Evolutionary conservation across 2,329 filamentous ascomycete genomes (phyloP).

Genomic region (Diaporthe vexans): DNA sequence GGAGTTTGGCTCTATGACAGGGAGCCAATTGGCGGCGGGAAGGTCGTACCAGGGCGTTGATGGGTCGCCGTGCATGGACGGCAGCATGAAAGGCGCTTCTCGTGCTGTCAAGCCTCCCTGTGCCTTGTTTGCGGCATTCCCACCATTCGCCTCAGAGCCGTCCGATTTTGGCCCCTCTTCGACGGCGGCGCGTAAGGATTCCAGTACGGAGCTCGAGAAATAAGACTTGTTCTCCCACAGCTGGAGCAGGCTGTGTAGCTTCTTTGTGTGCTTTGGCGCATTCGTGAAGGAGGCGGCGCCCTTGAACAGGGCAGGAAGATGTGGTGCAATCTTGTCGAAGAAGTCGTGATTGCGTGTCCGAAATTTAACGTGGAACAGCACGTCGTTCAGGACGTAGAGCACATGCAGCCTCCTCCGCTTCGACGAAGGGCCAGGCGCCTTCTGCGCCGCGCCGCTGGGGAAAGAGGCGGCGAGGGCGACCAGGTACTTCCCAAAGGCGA

Average conservation of each 20-base stretch:
- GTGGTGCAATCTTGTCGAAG: constrained; percentile 68
- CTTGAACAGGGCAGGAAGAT: constrained; percentile 74
- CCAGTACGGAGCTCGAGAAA: constrained; percentile 67
- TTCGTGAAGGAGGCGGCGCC: constrained; percentile 69
- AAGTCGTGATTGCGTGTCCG: constrained; percentile 65
- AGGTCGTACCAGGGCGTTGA: constrained; percentile 84
- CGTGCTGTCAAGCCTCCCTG: constrained; percentile 52
- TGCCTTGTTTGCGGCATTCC: constrained; percentile 54
- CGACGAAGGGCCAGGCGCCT: constrained; percentile 63
- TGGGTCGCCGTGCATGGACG: constrained; percentile 81
- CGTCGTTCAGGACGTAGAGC: constrained; percentile 83
- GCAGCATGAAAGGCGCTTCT: constrained; percentile 77
- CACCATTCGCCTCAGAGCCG: neutral
- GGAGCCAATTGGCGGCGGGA: constrained; percentile 85
- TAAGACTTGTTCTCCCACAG: constrained; percentile 80
- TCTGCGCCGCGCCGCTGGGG: constrained; percentile 48
- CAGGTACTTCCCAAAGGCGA: constrained; percentile 82
- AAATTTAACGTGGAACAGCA: constrained; percentile 77
- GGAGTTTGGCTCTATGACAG: constrained; percentile 82
- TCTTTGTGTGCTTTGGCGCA: constrained; percentile 75
- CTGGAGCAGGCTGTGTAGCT: constrained; percentile 74
- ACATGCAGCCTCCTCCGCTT: constrained; percentile 81
- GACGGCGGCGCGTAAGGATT: constrained; percentile 72
- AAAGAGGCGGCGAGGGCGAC: constrained; percentile 76
- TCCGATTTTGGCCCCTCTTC: constrained; percentile 55